A percentile compares a stretch with the other conserved stretches of the same genome.
Evolutionary conservation across 228 moss, liverwort and hornwort genomes (phyloP).

Genomic region (Sphagnum magellanicum): DNA sequence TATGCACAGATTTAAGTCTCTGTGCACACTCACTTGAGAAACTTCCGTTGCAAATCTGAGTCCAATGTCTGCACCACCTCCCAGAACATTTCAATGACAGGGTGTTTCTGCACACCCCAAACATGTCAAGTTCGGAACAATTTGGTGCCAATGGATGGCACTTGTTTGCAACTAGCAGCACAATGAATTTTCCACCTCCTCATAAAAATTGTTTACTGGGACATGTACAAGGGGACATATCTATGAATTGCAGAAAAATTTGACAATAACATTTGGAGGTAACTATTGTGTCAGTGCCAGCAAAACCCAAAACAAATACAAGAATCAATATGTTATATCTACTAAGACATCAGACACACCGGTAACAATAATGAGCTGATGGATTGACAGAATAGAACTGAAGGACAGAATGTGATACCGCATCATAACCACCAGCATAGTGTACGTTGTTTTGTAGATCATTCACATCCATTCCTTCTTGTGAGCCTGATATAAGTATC

Average conservation of each 20-base stretch:
- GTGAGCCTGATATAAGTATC: conserved; percentile 98
- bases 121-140: not conserved
- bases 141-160: too few relatives aligned
- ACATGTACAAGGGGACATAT: too few relatives aligned
- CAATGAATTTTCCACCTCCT: too few relatives aligned
- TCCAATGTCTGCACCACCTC: conserved; percentile 88
- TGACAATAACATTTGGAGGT: too few relatives aligned
- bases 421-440: conserved; percentile 91
- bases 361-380: too few relatives aligned
- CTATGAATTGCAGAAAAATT: too few relatives aligned
- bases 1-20: too few relatives aligned
- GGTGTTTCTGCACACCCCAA: conserved; percentile 57
- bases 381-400: not conserved
- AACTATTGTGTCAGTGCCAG: too few relatives aligned
- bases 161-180: too few relatives aligned
- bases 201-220: too few relatives aligned
- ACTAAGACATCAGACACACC: too few relatives aligned
- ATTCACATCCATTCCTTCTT: conserved; percentile 99
- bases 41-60: conserved; percentile 78
- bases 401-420: conserved; percentile 30
- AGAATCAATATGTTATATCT: not conserved
- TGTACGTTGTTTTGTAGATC: conserved; percentile 84
- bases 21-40: conserved; percentile 68
- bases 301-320: not conserved
- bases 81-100: conserved; percentile 99